Base-by-base conservation (phyloP, 2,329 filamentous ascomycete genomes). In the Blastomyces percursus region DNA sequence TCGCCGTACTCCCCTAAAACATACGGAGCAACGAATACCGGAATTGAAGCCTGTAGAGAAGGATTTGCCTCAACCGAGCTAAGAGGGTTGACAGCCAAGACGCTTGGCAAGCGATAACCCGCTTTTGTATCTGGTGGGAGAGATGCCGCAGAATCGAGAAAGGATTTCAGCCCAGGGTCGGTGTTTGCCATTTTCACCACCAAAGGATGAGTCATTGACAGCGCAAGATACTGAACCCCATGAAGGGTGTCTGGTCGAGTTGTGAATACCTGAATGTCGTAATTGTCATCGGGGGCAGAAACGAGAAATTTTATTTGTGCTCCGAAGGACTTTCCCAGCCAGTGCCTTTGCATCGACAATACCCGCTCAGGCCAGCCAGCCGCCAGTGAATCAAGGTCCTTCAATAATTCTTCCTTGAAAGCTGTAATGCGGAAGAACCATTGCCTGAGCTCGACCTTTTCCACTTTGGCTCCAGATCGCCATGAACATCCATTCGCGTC, bases 391-490 rank as follows among this genome's bases (percentile, higher is more conserved):
- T 90, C 84, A 0, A 96, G 80, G 65, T 90, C 90, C 35, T 85
- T 78, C 32, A 95, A 77, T 8, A 96, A 77, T 3, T 84, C 79
- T 61, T 93, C 86, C 65, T 89, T 85, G 70, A 89, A 94, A 58
- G 84, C 83, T 3, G 90, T 93, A 70, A 94, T 95, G 65, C 86
- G 86, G 66, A 96, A 84, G 73, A 95, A 96, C 91, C 91, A 96
- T 74, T 96, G 91, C 75, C 89, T 90, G 57, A 95, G 79, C 67
- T 84, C 84, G 64, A 84, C 80, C 76, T 91, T 89, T 75, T 94
- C 88, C 21, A 95, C 90, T 72, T 88, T 86, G 59, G 89, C 91
- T 11, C 91, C 91, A 1, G 90, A 94, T 62, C 91, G 84, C 91
- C 91, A 96, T 1, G 91, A 96, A 68, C 80, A 84, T 40, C 91